Conservation (phyloP, 2,329 filamentous ascomycete genomes). For the Exserohilum turcica region DNA sequence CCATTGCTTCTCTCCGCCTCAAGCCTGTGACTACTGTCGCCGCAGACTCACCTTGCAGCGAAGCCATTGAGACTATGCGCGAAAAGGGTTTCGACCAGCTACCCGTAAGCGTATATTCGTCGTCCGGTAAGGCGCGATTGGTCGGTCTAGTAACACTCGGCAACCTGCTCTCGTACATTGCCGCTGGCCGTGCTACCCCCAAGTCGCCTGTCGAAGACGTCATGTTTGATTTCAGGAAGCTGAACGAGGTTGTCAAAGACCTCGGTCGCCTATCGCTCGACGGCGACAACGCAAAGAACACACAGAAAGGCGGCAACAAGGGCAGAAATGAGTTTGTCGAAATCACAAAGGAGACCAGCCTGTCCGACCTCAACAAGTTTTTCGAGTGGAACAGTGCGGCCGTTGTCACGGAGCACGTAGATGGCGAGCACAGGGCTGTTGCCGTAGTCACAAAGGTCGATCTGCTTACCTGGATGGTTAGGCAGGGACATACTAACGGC, state of each 20-base stretch:
- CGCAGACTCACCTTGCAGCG: constrained; percentile 72
- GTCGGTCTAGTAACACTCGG: constrained; percentile 94
- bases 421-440: constrained; percentile 71
- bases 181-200: constrained; percentile 75
- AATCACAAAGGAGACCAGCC: constrained; percentile 87
- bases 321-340: constrained; percentile 76
- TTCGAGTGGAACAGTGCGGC: constrained; percentile 98
- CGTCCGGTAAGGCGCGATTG: constrained; percentile 70
- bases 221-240: constrained; percentile 94
- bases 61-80: constrained; percentile 96
- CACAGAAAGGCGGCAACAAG: constrained; percentile 27
- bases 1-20: constrained; percentile 79
- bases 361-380: constrained; percentile 84
- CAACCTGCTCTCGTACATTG: constrained; percentile 90
- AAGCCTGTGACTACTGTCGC: constrained; percentile 91
- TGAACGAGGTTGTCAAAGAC: constrained; percentile 91
- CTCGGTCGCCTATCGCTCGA: constrained; percentile 48
- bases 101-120: constrained; percentile 69
- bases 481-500: constrained; percentile 23
- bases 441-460: constrained; percentile 97
- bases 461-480: constrained; percentile 85
- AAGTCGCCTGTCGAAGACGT: constrained; percentile 78
- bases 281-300: constrained; percentile 17
- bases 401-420: constrained; percentile 80
- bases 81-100: constrained; percentile 98